Percentiles rank a stretch among this genome's conserved stretches.
These are phyloP conservation scores for Globisporangium ultimum DNA, from an alignment of 352 stramenopile genomes.

Conservation along the genomic window DNA sequence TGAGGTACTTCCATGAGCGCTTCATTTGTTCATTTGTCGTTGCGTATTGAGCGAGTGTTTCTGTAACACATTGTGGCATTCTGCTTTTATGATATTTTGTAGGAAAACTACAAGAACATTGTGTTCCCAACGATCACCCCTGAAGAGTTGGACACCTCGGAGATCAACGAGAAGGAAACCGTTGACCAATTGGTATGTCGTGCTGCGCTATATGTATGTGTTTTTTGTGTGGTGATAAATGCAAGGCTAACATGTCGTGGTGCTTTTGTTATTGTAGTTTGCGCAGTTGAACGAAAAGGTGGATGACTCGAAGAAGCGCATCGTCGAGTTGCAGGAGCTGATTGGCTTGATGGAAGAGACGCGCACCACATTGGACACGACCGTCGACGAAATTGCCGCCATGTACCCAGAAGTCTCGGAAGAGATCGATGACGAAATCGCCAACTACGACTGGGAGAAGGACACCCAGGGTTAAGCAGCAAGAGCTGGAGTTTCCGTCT, in stretches of 20 bases:
- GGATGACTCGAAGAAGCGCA: constrained; percentile 80
- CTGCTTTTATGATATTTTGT: not conserved
- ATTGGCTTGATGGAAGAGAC: constrained; percentile 83
- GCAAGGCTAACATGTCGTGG: not conserved
- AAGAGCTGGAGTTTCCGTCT: not conserved
- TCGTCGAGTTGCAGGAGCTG: constrained; percentile 83
- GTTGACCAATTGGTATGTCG: constrained; percentile 63
- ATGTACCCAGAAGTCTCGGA: constrained; percentile 85
- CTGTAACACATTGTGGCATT: not conserved
- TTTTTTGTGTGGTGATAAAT: not conserved
- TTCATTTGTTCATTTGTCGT: not conserved
- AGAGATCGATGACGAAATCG: constrained; percentile 88
- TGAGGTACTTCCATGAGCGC: constrained; percentile 26
- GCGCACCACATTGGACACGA: constrained; percentile 79
- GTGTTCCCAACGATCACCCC: constrained; percentile 76
- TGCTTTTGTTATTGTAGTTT: constrained; percentile 34
- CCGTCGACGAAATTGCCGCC: constrained; percentile 80
- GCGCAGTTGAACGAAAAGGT: constrained; percentile 78
- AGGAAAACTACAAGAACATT: constrained; percentile 85
- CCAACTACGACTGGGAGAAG: constrained; percentile 89
- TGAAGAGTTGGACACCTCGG: constrained; percentile 60
- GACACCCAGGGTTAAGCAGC: constrained; percentile 69
- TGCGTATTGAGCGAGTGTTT: not conserved
- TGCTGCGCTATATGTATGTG: not conserved
- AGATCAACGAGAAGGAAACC: constrained; percentile 79